Conservation (phyloP, 495 filamentous ascomycete species). For the Penicillium cinerascens region DNA sequence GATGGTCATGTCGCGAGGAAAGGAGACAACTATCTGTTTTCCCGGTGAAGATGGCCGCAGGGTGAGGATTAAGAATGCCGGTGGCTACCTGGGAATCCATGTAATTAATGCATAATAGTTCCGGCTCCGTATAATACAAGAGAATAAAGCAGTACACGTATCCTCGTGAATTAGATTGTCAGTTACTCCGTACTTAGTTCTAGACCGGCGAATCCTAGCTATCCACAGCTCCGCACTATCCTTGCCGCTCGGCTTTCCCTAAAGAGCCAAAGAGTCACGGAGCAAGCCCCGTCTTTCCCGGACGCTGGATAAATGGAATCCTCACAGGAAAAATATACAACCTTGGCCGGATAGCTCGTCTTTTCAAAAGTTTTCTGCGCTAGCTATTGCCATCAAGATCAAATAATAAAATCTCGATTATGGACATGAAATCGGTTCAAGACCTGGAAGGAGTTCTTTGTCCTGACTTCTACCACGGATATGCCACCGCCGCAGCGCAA, state of each 20-base stretch:
- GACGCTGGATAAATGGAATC: constrained; percentile 7
- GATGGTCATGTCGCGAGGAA: constrained; percentile 14
- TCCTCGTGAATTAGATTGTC: not conserved
- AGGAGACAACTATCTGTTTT: constrained; percentile 15
- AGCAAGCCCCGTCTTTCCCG: constrained; percentile 1
- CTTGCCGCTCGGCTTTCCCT: not conserved
- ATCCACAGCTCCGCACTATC: not conserved
- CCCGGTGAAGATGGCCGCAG: constrained; percentile 16
- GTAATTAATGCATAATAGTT: not conserved
- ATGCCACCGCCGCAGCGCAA: constrained; percentile 46
- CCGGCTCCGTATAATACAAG: not conserved
- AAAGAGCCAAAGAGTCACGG: constrained; percentile 15
- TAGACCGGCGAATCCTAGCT: not conserved
- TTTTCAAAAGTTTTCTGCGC: not conserved
- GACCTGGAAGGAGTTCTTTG: constrained; percentile 31
- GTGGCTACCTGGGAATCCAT: not conserved
- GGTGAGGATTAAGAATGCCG: constrained; percentile 10
- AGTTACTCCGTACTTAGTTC: not conserved
- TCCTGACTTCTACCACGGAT: constrained; percentile 36
- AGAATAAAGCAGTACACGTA: not conserved
- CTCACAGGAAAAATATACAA: not conserved
- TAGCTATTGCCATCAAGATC: not conserved
- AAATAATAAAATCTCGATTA: constrained; percentile 2
- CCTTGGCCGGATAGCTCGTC: constrained; percentile 1
- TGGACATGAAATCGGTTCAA: constrained; percentile 30